Evolutionary conservation across 352 stramenopile genomes (phyloP).

Genomic region (Pythium grandisporangium): DNA sequence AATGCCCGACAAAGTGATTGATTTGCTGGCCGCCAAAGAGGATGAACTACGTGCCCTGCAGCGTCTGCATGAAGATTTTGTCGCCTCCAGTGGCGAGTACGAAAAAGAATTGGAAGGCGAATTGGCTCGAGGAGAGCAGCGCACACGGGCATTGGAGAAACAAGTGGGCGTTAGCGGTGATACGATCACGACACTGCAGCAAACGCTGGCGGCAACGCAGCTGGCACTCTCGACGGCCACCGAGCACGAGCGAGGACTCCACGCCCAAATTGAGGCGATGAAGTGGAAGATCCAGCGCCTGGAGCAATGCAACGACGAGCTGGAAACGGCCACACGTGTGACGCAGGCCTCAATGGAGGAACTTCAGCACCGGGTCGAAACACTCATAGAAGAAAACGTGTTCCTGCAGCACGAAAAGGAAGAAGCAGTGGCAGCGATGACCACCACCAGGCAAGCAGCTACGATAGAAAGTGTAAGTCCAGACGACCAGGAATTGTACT

Average conservation of each 20-base stretch:
- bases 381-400: slow-evolving; percentile 50
- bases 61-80: slow-evolving; percentile 58
- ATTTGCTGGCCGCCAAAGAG: slow-evolving; percentile 17
- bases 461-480: no score
- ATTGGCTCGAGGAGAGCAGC: slow-evolving; percentile 44
- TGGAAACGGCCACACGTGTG: slow-evolving; percentile 52
- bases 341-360: slow-evolving; percentile 49
- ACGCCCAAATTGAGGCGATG: slow-evolving; percentile 31
- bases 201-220: slow-evolving; percentile 9
- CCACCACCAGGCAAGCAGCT: no score
- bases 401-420: slow-evolving; percentile 64
- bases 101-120: slow-evolving; percentile 59
- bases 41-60: slow-evolving; percentile 42
- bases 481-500: no score
- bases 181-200: slow-evolving; percentile 14
- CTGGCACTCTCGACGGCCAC: slow-evolving; percentile 16
- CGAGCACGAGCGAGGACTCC: slow-evolving; percentile 20
- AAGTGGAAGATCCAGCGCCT: slow-evolving; percentile 61
- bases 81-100: slow-evolving; percentile 68
- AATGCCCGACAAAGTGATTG: no score
- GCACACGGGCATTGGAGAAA: slow-evolving; percentile 17
- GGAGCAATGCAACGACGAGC: slow-evolving; percentile 63
- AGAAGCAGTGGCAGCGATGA: slow-evolving; percentile 13
- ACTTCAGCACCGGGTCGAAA: slow-evolving; percentile 46
- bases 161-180: slow-evolving; percentile 19